These are phyloP conservation scores for Rhodotorula sp. DNA, from an alignment of 1,284 basidiomycete species.

Conservation along the genomic window DNA sequence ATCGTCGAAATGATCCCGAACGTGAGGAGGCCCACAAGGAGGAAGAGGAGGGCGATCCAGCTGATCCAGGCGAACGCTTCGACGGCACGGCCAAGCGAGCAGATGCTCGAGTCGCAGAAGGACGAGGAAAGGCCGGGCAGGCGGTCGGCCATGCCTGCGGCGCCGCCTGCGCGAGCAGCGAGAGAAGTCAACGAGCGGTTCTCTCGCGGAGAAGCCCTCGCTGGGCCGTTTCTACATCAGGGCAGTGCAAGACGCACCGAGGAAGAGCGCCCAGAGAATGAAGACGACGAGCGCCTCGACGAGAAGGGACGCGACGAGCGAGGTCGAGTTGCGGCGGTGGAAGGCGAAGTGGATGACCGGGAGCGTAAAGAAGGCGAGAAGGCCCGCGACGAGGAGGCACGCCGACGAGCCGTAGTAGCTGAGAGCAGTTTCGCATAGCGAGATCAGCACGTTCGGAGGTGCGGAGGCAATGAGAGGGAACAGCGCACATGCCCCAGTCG, in stretches of 20 bases:
- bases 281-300: conserved; percentile 14
- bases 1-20: not conserved
- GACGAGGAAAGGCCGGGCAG: not conserved
- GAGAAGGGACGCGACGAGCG: conserved; percentile 1
- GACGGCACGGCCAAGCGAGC: conserved; percentile 15
- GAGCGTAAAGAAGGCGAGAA: not conserved
- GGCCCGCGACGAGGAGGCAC: conserved; percentile 4
- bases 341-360: conserved; percentile 1
- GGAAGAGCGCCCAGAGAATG: conserved; percentile 23
- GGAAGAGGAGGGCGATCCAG: conserved; percentile 27
- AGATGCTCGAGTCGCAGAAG: conserved; percentile 8
- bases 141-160: conserved; percentile 17
- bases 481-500: conserved; percentile 14
- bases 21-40: conserved; percentile 13
- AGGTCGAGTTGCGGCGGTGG: not conserved
- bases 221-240: too few relatives aligned
- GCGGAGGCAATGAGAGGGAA: conserved; percentile 5
- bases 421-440: not conserved
- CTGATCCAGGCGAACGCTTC: conserved; percentile 34
- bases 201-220: too few relatives aligned
- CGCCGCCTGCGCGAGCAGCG: not conserved
- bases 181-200: not conserved
- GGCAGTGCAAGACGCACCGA: conserved; percentile 1
- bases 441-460: not conserved
- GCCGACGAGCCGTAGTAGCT: not conserved